Percentiles rank a stretch among this genome's conserved stretches.
Conservation (phyloP, 176 grass and related monocot genomes). For the Phoenix dactylifera region DNA sequence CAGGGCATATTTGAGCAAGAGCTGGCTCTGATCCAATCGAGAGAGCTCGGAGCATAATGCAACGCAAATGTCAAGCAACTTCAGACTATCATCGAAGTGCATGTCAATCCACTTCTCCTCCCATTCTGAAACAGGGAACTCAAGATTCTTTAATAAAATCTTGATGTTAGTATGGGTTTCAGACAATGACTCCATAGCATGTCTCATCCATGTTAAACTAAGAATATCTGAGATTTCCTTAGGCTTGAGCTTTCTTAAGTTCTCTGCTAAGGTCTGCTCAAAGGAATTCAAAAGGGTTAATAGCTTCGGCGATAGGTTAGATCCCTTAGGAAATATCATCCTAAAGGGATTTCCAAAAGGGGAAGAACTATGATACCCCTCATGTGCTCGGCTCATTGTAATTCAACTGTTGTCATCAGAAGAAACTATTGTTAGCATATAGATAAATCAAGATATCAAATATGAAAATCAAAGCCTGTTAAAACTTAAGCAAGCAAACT, state of each 20-base stretch:
- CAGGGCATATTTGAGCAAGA: conserved; percentile 55
- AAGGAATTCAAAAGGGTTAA: conserved; percentile 22
- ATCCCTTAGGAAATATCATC: conserved; percentile 27
- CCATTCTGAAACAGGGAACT: conserved; percentile 78
- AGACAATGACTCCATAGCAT: conserved; percentile 39
- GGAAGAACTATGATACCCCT: conserved; percentile 26
- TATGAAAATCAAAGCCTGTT: no score
- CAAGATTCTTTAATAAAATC: conserved; percentile 53
- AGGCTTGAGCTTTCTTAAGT: conserved; percentile 51
- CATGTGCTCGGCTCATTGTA: conserved; percentile 52
- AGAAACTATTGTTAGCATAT: neutral
- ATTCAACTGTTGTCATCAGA: conserved; percentile 16
- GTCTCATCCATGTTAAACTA: conserved; percentile 59
- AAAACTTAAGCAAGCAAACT: no score
- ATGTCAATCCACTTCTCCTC: conserved; percentile 88
- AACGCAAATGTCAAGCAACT: conserved; percentile 71
- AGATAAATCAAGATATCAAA: no score
- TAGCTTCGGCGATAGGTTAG: conserved; percentile 48
- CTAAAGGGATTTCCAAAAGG: conserved; percentile 59
- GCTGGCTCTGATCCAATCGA: conserved; percentile 67
- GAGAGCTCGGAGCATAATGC: conserved; percentile 61
- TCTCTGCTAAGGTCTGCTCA: conserved; percentile 42
- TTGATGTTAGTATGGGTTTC: conserved; percentile 40
- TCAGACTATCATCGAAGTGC: conserved; percentile 72
- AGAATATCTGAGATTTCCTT: conserved; percentile 39